Percentiles rank a stretch among this genome's conserved stretches.
phyloP scores from a whole-genome alignment of 2,329 filamentous ascomycete species.

The Colletotrichum agaves region DNA sequence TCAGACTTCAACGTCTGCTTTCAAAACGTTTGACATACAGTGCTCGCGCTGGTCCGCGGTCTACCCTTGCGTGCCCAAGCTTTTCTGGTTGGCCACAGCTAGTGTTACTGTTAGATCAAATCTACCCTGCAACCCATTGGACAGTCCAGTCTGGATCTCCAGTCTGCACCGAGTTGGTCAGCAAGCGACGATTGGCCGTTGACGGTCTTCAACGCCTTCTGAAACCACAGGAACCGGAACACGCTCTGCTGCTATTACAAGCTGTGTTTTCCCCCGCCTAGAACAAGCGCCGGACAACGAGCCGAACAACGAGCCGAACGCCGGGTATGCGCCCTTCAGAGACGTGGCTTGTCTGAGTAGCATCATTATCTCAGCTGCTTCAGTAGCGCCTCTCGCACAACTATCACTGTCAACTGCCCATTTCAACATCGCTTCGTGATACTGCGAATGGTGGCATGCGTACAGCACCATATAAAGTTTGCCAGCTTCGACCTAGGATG shows the following conservation, averaged over 20 bases:
- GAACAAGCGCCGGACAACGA: conserved; percentile 11
- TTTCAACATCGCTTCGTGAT: background rate
- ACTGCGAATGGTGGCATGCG: background rate
- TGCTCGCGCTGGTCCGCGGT: background rate
- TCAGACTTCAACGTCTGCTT: conserved; percentile 19
- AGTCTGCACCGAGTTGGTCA: background rate
- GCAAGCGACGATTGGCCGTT: background rate
- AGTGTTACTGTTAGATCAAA: background rate
- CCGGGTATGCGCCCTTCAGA: background rate
- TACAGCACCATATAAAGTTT: conserved; percentile 10
- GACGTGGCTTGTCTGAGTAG: conserved; percentile 7
- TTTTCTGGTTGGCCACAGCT: no score
- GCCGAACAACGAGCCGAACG: background rate
- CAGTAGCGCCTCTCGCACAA: background rate
- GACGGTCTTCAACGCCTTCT: background rate
- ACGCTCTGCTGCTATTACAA: background rate
- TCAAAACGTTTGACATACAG: conserved; percentile 19
- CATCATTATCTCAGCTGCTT: conserved; percentile 2
- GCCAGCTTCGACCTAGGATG: conserved; percentile 13
- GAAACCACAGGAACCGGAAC: conserved; percentile 17
- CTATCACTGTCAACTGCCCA: background rate
- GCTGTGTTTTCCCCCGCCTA: background rate
- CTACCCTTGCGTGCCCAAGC: no score
- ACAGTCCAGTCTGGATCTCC: background rate
- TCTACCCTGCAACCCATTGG: background rate